Conservation (phyloP, 73 alveolate genomes). For the Tetrahymena malaccensis region DNA sequence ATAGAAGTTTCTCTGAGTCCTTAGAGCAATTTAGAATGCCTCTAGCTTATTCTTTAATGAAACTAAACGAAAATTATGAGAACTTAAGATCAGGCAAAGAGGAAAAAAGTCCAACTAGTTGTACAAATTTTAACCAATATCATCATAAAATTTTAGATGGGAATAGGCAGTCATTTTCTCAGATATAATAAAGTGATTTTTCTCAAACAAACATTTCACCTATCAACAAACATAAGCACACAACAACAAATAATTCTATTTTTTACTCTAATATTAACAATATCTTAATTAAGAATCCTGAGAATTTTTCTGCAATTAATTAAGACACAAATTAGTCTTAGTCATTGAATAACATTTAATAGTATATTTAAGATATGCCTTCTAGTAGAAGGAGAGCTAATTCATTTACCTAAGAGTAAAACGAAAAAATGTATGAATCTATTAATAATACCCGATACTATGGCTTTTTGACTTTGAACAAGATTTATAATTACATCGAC, state of each 20-base stretch:
- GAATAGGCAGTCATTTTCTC: neutral
- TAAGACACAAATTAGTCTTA: neutral
- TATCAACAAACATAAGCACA: neutral
- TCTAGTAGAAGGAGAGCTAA: neutral
- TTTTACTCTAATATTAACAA: neutral
- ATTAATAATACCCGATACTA: neutral
- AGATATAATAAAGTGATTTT: neutral
- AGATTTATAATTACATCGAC: neutral
- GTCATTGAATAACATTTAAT: neutral
- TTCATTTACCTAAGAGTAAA: neutral
- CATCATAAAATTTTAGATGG: neutral
- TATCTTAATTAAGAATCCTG: neutral
- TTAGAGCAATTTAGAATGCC: neutral
- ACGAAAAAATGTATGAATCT: neutral
- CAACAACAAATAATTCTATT: neutral
- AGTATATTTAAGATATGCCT: neutral
- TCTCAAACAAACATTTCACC: neutral
- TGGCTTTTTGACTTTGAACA: neutral
- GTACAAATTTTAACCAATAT: neutral
- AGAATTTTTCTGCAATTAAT: neutral
- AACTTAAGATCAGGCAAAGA: neutral
- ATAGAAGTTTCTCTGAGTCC: neutral
- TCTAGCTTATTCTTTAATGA: neutral
- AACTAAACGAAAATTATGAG: neutral
- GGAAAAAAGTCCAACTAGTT: neutral